Evolutionary conservation across 768 basidiomycete genomes (phyloP).

Genomic region (Naganishia vaughanmartiniae): DNA sequence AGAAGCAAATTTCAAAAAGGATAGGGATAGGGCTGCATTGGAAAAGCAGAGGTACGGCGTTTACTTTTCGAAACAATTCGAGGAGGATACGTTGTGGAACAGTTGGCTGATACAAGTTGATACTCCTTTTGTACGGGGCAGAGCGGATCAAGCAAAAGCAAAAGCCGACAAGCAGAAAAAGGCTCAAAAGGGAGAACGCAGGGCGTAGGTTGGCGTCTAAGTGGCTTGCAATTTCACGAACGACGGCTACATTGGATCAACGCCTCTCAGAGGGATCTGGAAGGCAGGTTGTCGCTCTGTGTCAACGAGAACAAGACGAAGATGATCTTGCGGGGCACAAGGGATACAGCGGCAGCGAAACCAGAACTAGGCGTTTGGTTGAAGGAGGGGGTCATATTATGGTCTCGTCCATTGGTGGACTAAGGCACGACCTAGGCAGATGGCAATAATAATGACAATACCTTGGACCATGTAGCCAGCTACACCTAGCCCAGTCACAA

Average conservation of each 20-base stretch:
- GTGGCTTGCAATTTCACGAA: neutral
- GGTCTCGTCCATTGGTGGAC: too few relatives aligned
- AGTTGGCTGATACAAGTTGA: neutral
- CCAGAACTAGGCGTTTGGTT: too few relatives aligned
- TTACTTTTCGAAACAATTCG: too few relatives aligned
- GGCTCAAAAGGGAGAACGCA: slow-evolving; percentile 47
- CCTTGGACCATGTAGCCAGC: too few relatives aligned
- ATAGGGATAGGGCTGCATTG: slow-evolving; percentile 47
- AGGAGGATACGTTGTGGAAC: neutral
- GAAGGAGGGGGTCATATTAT: too few relatives aligned
- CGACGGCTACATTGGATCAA: neutral
- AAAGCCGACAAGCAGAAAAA: slow-evolving; percentile 52
- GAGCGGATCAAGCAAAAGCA: slow-evolving; percentile 48
- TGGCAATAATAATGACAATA: too few relatives aligned
- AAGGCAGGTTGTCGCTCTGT: neutral
- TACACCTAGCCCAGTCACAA: too few relatives aligned
- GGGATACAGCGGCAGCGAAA: too few relatives aligned
- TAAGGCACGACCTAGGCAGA: too few relatives aligned
- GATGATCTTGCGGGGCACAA: too few relatives aligned
- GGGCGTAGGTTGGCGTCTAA: slow-evolving; percentile 34
- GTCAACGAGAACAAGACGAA: too few relatives aligned
- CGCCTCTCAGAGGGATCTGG: neutral
- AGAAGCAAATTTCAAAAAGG: slow-evolving; percentile 38
- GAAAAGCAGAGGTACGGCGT: slow-evolving; percentile 45
- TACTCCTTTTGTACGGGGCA: slow-evolving; percentile 12